These are phyloP conservation scores for Prunella vulgaris DNA, from an alignment of 257 asterid genomes.

Conservation along the genomic window DNA sequence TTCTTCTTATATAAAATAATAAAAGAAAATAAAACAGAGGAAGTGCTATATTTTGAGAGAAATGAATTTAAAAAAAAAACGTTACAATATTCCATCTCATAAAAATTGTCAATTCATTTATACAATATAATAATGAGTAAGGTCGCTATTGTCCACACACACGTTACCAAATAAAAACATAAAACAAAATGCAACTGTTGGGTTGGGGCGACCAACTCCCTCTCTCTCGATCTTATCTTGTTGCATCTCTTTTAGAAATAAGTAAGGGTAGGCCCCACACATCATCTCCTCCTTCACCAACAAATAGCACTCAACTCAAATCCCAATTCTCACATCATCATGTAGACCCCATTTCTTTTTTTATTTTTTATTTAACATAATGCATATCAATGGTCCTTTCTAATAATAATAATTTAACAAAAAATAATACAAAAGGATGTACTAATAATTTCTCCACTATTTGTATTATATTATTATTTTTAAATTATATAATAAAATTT, in stretches of 20 bases:
- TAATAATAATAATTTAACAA: neutral
- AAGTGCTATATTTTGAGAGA: too few relatives aligned
- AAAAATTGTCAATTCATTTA: too few relatives aligned
- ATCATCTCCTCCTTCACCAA: neutral
- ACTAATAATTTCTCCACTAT: neutral
- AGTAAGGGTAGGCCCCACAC: conserved; percentile 30
- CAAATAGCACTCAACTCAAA: conserved; percentile 8
- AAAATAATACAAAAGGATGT: neutral
- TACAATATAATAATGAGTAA: too few relatives aligned
- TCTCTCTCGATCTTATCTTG: conserved; percentile 26
- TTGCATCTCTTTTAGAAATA: neutral
- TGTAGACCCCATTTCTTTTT: too few relatives aligned
- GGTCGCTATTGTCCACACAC: neutral
- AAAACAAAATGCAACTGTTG: neutral
- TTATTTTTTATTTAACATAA: too few relatives aligned
- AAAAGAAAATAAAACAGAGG: too few relatives aligned
- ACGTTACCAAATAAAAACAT: neutral
- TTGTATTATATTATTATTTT: conserved; percentile 27
- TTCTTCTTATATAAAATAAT: too few relatives aligned
- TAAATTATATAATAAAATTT: neutral
- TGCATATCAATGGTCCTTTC: neutral
- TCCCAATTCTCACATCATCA: neutral
- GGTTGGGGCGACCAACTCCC: conserved; percentile 16
- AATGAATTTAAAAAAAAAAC: too few relatives aligned
- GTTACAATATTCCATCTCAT: too few relatives aligned